phyloP scores from a whole-genome alignment of 371 early-diverging fungal species.

The Actinomortierella ambigua region DNA sequence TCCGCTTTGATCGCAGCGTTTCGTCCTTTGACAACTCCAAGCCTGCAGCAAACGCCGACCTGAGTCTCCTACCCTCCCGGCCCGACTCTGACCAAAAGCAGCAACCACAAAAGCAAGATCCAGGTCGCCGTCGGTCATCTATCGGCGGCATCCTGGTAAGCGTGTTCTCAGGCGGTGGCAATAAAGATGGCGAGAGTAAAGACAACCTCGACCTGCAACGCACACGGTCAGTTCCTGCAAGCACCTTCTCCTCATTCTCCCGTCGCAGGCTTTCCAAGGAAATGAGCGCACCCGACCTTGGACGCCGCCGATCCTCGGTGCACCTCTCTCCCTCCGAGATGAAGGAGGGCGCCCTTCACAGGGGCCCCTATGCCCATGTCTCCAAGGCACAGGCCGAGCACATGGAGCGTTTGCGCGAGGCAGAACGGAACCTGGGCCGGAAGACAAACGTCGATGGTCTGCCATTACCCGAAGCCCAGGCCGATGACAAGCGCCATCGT shows the following conservation, averaged over 20 bases:
- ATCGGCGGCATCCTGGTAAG: neutral
- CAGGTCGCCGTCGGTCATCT: slow-evolving; percentile 13
- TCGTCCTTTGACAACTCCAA: neutral
- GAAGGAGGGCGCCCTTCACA: slow-evolving; percentile 12
- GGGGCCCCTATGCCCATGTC: slow-evolving; percentile 21
- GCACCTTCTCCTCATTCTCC: too few relatives aligned
- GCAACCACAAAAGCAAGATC: neutral
- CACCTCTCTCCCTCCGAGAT: slow-evolving; percentile 3
- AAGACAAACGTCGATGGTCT: slow-evolving; percentile 20
- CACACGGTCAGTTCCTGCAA: too few relatives aligned
- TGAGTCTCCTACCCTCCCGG: too few relatives aligned
- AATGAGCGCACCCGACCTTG: slow-evolving; percentile 1
- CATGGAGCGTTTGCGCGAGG: slow-evolving; percentile 17
- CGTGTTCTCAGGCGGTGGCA: neutral
- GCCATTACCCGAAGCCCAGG: slow-evolving; percentile 10
- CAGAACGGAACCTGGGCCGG: slow-evolving; percentile 6
- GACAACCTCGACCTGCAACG: neutral
- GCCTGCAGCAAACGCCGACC: neutral
- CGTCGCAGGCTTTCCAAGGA: slow-evolving; percentile 3
- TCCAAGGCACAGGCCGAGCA: slow-evolving; percentile 12
- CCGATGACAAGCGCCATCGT: neutral
- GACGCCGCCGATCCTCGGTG: slow-evolving; percentile 21
- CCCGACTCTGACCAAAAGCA: neutral
- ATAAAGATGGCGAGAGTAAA: neutral
- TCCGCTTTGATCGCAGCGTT: neutral